A percentile compares a stretch with the other conserved stretches of the same genome.
Evolutionary conservation across 352 stramenopile species (phyloP).

Genomic region (Elongisporangium senticosum): DNA sequence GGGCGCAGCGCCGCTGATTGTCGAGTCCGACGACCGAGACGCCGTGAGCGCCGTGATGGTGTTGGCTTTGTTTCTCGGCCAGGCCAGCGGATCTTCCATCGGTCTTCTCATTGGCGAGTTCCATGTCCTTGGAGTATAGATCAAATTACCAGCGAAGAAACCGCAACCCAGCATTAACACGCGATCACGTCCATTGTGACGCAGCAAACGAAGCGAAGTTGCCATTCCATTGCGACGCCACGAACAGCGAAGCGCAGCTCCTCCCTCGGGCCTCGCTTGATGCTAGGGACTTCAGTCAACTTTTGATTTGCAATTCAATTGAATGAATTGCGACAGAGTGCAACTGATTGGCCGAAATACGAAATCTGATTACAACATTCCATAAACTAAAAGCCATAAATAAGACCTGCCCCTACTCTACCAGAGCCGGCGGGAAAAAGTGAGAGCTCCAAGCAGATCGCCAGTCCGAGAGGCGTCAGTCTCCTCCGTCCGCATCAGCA

Average conservation of each 20-base stretch:
- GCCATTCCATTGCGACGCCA: too few species aligned
- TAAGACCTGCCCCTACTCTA: not conserved
- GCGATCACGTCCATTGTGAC: too few species aligned
- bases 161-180: too few species aligned
- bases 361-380: not conserved
- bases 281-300: too few species aligned
- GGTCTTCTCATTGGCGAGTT: constrained; percentile 47
- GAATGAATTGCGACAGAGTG: not conserved
- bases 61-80: constrained; percentile 48
- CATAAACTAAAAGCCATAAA: not conserved
- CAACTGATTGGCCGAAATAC: not conserved
- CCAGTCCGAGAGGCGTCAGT: not conserved
- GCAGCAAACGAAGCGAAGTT: too few species aligned
- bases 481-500: not conserved
- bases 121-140: constrained; percentile 41
- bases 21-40: constrained; percentile 50
- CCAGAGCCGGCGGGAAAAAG: not conserved
- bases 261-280: too few species aligned
- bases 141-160: too few species aligned
- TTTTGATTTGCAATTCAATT: not conserved
- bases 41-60: constrained; percentile 54
- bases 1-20: constrained; percentile 35
- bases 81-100: constrained; percentile 36
- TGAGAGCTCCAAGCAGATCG: not conserved
- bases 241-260: too few species aligned